These are phyloP conservation scores for Rutstroemia sp. DNA, from an alignment of 2,329 filamentous ascomycete genomes.

Conservation along the genomic window DNA sequence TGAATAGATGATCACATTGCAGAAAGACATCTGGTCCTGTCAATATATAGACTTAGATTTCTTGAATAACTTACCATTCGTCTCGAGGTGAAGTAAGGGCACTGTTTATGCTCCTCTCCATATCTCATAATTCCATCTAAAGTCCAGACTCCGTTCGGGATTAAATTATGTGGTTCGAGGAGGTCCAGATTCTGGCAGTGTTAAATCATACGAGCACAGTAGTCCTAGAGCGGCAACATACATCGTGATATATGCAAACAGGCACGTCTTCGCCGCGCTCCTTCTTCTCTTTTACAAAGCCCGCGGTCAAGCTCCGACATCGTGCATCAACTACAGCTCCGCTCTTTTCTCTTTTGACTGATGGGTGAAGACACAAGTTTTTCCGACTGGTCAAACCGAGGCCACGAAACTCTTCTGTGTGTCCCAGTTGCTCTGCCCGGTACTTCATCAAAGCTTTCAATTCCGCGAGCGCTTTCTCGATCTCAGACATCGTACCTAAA, in stretches of 20 bases:
- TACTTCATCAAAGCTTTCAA: slow-evolving; percentile 93
- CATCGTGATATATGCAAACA: slow-evolving; percentile 91
- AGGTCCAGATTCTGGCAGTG: slow-evolving; percentile 72
- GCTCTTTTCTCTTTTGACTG: slow-evolving; percentile 93
- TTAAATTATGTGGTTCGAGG: slow-evolving; percentile 87
- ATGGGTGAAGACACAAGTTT: slow-evolving; percentile 92
- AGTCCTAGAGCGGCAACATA: slow-evolving; percentile 32
- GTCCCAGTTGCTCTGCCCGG: slow-evolving; percentile 78
- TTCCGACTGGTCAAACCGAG: slow-evolving; percentile 93
- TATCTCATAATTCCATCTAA: slow-evolving; percentile 83
- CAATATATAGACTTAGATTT: slow-evolving; percentile 5
- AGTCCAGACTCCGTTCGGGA: slow-evolving; percentile 93
- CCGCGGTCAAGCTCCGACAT: slow-evolving; percentile 89
- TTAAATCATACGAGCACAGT: background rate
- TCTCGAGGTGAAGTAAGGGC: slow-evolving; percentile 91
- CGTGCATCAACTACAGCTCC: slow-evolving; percentile 90
- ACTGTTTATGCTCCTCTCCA: slow-evolving; percentile 92
- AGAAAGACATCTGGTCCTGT: slow-evolving; percentile 76
- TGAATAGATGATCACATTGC: slow-evolving; percentile 99
- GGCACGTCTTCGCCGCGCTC: slow-evolving; percentile 91
- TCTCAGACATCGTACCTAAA: slow-evolving; percentile 90
- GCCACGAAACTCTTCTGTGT: slow-evolving; percentile 86
- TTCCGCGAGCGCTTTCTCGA: slow-evolving; percentile 93
- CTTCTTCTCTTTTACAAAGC: slow-evolving; percentile 97
- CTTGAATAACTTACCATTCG: slow-evolving; percentile 63